These are phyloP conservation scores for Colletotrichum destructivum DNA, from an alignment of 2,329 filamentous ascomycete genomes.

Conservation along the genomic window DNA sequence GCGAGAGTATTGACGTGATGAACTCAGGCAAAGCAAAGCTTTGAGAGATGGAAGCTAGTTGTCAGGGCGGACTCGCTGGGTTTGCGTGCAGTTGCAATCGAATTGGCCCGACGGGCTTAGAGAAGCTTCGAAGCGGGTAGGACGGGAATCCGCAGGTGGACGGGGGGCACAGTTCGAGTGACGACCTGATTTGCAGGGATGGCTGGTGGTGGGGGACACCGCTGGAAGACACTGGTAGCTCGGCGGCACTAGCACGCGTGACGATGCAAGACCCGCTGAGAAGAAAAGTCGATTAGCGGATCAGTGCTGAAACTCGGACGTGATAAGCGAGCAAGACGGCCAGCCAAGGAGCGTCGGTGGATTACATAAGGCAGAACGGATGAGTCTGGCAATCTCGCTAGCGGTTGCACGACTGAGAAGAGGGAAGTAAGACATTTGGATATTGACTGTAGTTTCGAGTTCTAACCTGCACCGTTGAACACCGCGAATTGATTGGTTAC, in stretches of 20 bases:
- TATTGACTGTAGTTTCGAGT: not conserved
- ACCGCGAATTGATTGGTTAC: not conserved
- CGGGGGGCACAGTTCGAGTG: conserved; percentile 38
- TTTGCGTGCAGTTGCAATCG: not conserved
- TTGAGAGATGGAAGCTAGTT: not conserved
- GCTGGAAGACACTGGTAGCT: conserved; percentile 10
- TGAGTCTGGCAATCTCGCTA: not conserved
- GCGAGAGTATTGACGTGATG: not conserved
- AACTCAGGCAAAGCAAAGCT: not conserved
- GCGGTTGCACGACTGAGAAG: not conserved
- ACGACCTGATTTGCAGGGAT: conserved; percentile 42
- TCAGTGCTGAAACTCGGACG: conserved; percentile 8
- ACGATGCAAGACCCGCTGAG: conserved; percentile 28
- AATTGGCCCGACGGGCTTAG: conserved; percentile 17
- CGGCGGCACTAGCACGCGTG: conserved; percentile 30
- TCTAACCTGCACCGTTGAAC: not conserved
- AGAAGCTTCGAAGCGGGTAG: conserved; percentile 37
- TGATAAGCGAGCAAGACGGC: conserved; percentile 22
- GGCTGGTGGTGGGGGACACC: conserved; percentile 26
- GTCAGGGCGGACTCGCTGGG: not conserved
- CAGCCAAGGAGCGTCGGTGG: not conserved
- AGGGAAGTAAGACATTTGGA: conserved; percentile 1
- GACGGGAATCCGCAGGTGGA: conserved; percentile 38
- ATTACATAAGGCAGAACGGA: not conserved
- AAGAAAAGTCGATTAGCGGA: conserved; percentile 24